Evolutionary conservation across 192 early-diverging fungal genomes (phyloP).

Genomic region (Gaertneriomyces semiglobifer): DNA sequence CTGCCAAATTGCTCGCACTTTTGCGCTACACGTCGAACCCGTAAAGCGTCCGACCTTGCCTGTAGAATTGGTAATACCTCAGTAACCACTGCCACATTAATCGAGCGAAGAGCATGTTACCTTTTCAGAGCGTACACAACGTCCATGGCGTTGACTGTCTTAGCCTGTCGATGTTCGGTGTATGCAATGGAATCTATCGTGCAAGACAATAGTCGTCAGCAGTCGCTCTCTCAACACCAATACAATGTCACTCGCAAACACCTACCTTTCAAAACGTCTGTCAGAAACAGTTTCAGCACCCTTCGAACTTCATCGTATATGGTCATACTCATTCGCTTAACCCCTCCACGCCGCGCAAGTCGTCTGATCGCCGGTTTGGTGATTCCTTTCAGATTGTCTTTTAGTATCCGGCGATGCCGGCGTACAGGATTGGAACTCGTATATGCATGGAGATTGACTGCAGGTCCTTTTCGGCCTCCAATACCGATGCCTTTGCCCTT

Average conservation of each 20-base stretch:
- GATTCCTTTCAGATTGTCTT: conserved; percentile 58
- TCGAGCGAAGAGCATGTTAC: conserved; percentile 74
- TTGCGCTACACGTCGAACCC: conserved; percentile 6
- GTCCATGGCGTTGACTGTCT: conserved; percentile 91
- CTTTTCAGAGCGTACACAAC: conserved; percentile 92
- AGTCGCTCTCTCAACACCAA: not conserved
- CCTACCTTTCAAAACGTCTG: conserved; percentile 9
- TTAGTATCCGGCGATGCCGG: not conserved
- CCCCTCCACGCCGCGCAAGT: conserved; percentile 89
- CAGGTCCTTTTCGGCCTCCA: not conserved
- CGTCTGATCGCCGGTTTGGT: conserved; percentile 91
- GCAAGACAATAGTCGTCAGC: conserved; percentile 12
- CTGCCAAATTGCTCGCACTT: too few species aligned
- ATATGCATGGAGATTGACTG: not conserved
- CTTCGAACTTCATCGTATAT: conserved; percentile 86
- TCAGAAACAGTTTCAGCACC: conserved; percentile 83
- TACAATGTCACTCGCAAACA: not conserved
- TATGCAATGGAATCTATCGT: conserved; percentile 89
- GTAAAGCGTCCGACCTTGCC: conserved; percentile 19
- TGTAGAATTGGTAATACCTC: not conserved
- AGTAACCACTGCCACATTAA: not conserved
- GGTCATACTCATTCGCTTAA: conserved; percentile 90
- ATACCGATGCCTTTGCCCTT: not conserved
- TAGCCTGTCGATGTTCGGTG: conserved; percentile 87
- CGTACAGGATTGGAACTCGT: too few species aligned